A percentile compares a stretch with the other conserved stretches of the same genome.
These are phyloP conservation scores for Chrysosporium keratinophilum DNA, from an alignment of 2,329 filamentous ascomycete species.

Conservation along the genomic window DNA sequence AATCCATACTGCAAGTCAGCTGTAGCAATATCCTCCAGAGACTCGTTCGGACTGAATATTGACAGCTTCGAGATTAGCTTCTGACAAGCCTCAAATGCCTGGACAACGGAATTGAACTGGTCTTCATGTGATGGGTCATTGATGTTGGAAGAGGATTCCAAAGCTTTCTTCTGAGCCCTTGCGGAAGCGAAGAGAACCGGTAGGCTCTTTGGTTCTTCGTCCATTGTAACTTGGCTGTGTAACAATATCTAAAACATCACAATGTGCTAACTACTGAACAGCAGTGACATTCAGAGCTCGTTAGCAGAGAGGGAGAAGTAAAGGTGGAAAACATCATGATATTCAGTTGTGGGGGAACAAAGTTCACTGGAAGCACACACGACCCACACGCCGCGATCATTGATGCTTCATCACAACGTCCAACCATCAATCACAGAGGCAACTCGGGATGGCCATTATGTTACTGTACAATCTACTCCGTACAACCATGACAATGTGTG, in stretches of 20 bases:
- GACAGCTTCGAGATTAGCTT: constrained; percentile 59
- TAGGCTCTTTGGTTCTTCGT: constrained; percentile 44
- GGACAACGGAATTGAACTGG: constrained; percentile 56
- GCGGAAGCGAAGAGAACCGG: constrained; percentile 46
- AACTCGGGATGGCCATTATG: too few species aligned
- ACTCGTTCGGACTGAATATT: constrained; percentile 85
- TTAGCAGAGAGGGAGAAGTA: too few species aligned
- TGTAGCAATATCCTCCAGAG: constrained; percentile 74
- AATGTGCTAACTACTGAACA: too few species aligned
- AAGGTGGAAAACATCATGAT: too few species aligned
- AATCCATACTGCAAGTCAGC: constrained; percentile 60
- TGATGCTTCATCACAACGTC: too few species aligned
- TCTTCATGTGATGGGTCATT: constrained; percentile 57
- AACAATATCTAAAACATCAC: not conserved
- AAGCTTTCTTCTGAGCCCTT: constrained; percentile 43
- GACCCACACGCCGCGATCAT: too few species aligned
- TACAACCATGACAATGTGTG: too few species aligned
- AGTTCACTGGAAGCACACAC: too few species aligned
- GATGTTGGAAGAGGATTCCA: constrained; percentile 53
- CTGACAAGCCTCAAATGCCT: constrained; percentile 62
- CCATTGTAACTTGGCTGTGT: constrained; percentile 8
- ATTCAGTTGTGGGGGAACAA: too few species aligned
- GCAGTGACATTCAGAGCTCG: too few species aligned
- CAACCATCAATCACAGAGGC: too few species aligned
- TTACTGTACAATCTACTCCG: too few species aligned